Percentiles rank a stretch among this genome's conserved stretches.
These are phyloP conservation scores for Mortierella sp. DNA, from an alignment of 371 early-diverging fungal species.

Conservation along the genomic window DNA sequence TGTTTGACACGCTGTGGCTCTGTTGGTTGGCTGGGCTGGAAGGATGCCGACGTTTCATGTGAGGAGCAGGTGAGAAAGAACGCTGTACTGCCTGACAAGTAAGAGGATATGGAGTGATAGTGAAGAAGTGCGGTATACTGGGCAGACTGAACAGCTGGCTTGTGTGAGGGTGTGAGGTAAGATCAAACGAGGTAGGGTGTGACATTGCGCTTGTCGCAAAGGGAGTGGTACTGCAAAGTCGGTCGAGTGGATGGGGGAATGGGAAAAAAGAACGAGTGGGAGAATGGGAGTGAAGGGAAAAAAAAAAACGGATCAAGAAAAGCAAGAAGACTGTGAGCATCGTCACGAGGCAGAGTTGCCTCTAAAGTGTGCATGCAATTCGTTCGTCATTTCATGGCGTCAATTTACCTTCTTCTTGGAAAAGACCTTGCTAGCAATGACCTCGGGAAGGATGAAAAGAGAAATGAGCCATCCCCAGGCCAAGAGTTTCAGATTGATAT, in stretches of 20 bases:
- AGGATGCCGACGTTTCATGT: conserved; percentile 32
- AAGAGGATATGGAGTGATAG: conserved; percentile 45
- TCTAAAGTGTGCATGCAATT: too few relatives aligned
- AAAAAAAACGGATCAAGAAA: too few relatives aligned
- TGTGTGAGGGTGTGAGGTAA: background rate
- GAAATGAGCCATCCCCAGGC: conserved; percentile 95
- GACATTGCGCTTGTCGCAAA: conserved; percentile 8
- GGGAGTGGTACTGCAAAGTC: background rate
- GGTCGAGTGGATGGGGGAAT: background rate
- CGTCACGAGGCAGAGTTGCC: too few relatives aligned
- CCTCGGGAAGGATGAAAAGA: conserved; percentile 87
- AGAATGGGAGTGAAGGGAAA: background rate
- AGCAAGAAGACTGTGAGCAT: too few relatives aligned
- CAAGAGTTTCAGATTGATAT: conserved; percentile 82
- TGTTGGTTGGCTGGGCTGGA: background rate
- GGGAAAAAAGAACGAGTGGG: background rate
- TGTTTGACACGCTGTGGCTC: background rate
- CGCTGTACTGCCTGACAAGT: conserved; percentile 13
- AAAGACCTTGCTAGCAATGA: conserved; percentile 72
- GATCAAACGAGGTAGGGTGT: conserved; percentile 5
- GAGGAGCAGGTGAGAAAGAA: background rate
- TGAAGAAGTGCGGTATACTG: conserved; percentile 42
- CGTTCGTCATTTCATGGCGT: too few relatives aligned
- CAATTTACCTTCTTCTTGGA: conserved; percentile 58
- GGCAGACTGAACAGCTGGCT: conserved; percentile 32